Evolutionary conservation across 1,284 basidiomycete species (phyloP), one percentile per base, ranked within the genome.

Genomic region (Coniferiporia sulphurascens): DNA sequence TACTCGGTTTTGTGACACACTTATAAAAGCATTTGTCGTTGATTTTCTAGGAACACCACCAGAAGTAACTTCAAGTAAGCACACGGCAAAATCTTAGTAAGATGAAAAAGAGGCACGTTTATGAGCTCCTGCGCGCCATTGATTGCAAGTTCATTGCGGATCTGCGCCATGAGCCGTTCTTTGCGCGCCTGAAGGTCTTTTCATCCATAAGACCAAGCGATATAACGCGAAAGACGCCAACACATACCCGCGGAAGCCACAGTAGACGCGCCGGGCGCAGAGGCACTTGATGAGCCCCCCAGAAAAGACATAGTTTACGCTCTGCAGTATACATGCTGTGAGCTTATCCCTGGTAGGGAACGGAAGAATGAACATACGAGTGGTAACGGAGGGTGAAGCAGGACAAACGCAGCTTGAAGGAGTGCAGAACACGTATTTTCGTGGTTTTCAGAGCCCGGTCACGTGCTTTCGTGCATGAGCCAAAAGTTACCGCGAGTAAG

Each of bases 81-180:
- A 46, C 21, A 19, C 51, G 13, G 35, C 6, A 44, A 22, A 8
- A 41, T 15, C n/a, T 22, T 6, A 41, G 49, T 34, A 34, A 60
- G 10, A 13, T 45, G 46, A 10, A 55, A n/a, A 27, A 56, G 1
- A 69, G 80, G 60, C 65, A 91, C 90, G 63, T 85, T 88, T 72
- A 93, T 87, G 58, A 93, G 82, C 65, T 91, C 88, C 69, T 93
- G 91, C 0, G 86, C 90, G 64, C 89, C 90, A 1, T 81, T 79
- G 17, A 91, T 74, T 2, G 84, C 87, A 61, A 93, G 76, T 73
- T 93, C 89, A 54, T 79, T 79, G 46, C 82, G 81, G 58, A 93
- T 80, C 52, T 81, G 78, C 55, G 78, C 77, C 84, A 90, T 88
- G 55, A 93, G 72, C 38, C 83, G 81, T 65, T 90, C 84, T 68